Evolutionary conservation across 2,329 filamentous ascomycete genomes (phyloP), one percentile per base, ranked within the genome.

Genomic region (Cryoendolithus antarcticus): DNA sequence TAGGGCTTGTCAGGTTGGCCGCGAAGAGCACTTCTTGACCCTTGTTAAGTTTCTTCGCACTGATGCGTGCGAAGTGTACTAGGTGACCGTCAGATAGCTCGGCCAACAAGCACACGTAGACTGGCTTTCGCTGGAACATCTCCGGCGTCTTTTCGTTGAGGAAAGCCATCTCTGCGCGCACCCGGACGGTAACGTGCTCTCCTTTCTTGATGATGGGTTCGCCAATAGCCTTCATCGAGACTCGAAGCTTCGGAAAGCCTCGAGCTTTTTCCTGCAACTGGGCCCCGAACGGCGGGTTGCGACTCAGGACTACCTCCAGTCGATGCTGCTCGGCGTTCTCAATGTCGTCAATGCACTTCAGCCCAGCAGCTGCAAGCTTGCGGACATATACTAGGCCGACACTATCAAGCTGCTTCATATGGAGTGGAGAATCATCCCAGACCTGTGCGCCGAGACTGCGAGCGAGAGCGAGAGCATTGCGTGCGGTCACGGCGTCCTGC

Each of bases 341-440:
- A 9, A 98, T 65, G n/a, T 75, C 72, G 32, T 80, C 73, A 4
- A 96, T 75, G 4, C 68, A 82, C 21, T 66, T 75, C 39, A 96
- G 73, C 1, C 78, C 77, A n/a, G 76, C 77, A 30, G 72, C 70
- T 3, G 76, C 72, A 32, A 96, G 70, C 56, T 82, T 91, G 30
- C 80, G 73, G 46, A 84, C 77, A n/a, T 75, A 73, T 1, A 79
- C 83, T 4, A 76, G 66, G 0, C 91, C 91, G 44, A 96, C 74
- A 2, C 77, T 74, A 0, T 83, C 76, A 2, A 98, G 71, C 57
- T 96, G 89, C 44, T 82, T 81, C 53, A 98, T 72, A 48, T 95
- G 83, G 13, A 81, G 68, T 0, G 83, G 75, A 2, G 78, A 82
- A 28, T 82, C 77, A 52, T 98, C 91, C 91, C 88, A 94, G 1